Base-by-base conservation (phyloP, 495 filamentous ascomycete species). In the Aspergillus ostianus region DNA sequence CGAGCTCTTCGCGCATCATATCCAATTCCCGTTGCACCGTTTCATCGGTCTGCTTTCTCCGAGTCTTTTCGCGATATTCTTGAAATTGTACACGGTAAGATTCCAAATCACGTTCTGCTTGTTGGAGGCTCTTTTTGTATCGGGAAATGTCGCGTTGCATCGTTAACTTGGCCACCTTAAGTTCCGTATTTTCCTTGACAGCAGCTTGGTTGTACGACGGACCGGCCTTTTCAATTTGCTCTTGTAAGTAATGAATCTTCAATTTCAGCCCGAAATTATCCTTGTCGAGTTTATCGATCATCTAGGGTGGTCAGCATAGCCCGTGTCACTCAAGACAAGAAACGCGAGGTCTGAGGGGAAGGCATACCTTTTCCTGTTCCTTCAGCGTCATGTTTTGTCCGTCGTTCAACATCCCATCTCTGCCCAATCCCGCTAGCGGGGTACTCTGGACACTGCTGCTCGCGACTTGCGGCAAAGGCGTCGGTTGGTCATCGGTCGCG, bases 251-350 rank as follows among this genome's bases (percentile, higher is more conserved):
- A 73, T 96, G 93, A 45, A 98, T 94, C 74, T 97, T 97, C 57
- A 98, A 83, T 73, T 98, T 98, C 45, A 98, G 80, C 61, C 95
- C 95, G 67, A 96, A 98, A 66, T 98, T 98, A 59, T 81, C 80
- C 76, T 98, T 98, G 70, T 98, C 91, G 60, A 98, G 92, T 67
- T 88, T 90, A 72, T 96, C 91, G 65, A 98, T 93, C 57, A 86
- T 84, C 86, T 88, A 57, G 27, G 36, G n/a, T 59, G 55, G 55
- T 74, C 44, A 72, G 67, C 51, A 47, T 27, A 18, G 21, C 30
- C 30, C 8, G 15, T 44, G 5, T 54, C 8, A 4, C 7, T 32
- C 7, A 1, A 32, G 30, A 12, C 30, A 12, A 32, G 10, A 32
- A 32, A 32, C 6, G 30, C 10, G 30, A 12, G 7, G 10, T 21